phyloP scores from a whole-genome alignment of 148 eudicot species.

The Heliosperma pusillum region DNA sequence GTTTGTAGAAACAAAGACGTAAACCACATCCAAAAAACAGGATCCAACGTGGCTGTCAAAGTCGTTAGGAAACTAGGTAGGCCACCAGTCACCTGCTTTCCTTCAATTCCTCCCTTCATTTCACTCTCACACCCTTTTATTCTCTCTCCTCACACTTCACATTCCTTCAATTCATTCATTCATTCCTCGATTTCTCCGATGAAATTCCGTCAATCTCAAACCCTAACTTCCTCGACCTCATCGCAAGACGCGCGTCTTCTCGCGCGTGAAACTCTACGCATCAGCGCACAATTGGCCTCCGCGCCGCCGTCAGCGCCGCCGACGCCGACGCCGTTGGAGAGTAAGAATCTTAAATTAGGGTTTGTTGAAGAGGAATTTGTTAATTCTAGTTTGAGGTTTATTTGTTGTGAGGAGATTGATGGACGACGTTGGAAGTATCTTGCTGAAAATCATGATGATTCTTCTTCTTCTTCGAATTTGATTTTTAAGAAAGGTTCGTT shows the following conservation, averaged over 20 bases:
- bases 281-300: constrained; percentile 61
- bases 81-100: constrained; percentile 17
- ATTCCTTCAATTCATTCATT: background rate
- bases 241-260: constrained; percentile 61
- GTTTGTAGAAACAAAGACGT: background rate
- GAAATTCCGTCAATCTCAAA: constrained; percentile 55
- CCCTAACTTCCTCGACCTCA: constrained; percentile 37
- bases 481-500: constrained; percentile 48
- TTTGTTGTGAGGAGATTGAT: constrained; percentile 84
- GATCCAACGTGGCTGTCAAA: constrained; percentile 17
- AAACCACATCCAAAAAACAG: background rate
- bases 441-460: constrained; percentile 31
- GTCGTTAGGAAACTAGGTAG: constrained; percentile 13
- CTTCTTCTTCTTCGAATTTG: background rate
- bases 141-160: background rate
- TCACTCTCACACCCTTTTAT: background rate
- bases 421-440: constrained; percentile 72
- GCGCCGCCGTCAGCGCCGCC: constrained; percentile 34
- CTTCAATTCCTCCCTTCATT: background rate
- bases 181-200: constrained; percentile 36
- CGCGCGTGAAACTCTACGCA: constrained; percentile 80
- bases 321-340: constrained; percentile 21
- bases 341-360: constrained; percentile 36
- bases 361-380: constrained; percentile 52
- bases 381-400: constrained; percentile 62